These are phyloP conservation scores for Russula abietina DNA, from an alignment of 768 basidiomycete species.

Conservation along the genomic window DNA sequence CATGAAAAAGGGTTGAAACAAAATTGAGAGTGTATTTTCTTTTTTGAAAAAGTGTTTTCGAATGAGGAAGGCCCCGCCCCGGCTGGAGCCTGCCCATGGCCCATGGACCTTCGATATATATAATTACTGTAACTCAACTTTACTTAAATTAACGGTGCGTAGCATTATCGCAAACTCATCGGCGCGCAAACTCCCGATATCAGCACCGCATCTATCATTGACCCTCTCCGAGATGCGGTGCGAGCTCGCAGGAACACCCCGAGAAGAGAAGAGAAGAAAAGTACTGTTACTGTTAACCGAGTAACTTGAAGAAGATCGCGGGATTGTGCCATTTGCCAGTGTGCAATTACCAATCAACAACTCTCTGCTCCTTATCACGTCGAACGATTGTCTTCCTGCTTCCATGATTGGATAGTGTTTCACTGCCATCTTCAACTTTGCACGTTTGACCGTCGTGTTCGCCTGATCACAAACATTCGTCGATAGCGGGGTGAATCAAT, in stretches of 20 bases:
- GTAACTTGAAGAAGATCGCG: not conserved
- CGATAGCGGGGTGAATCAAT: not conserved
- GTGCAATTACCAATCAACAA: not conserved
- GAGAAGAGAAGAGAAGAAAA: not conserved
- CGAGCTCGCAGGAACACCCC: not conserved
- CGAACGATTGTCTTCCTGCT: not conserved
- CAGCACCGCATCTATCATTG: not conserved
- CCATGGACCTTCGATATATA: no score
- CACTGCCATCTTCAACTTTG: not conserved
- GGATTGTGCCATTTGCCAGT: not conserved
- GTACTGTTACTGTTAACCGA: not conserved
- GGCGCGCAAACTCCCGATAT: not conserved
- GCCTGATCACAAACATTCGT: not conserved
- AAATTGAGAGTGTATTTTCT: no score
- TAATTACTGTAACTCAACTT: no score
- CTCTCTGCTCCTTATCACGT: no score
- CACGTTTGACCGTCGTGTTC: not conserved
- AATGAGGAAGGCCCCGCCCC: no score
- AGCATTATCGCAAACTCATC: not conserved
- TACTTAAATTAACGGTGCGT: no score
- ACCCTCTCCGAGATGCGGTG: not conserved
- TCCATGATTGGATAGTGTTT: no score
- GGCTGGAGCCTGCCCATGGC: no score
- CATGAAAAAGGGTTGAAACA: no score
- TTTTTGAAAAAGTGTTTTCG: no score